Evolutionary conservation across 768 basidiomycete species (phyloP), one percentile per base, ranked within the genome.

Genomic region (Mycena galopus): DNA sequence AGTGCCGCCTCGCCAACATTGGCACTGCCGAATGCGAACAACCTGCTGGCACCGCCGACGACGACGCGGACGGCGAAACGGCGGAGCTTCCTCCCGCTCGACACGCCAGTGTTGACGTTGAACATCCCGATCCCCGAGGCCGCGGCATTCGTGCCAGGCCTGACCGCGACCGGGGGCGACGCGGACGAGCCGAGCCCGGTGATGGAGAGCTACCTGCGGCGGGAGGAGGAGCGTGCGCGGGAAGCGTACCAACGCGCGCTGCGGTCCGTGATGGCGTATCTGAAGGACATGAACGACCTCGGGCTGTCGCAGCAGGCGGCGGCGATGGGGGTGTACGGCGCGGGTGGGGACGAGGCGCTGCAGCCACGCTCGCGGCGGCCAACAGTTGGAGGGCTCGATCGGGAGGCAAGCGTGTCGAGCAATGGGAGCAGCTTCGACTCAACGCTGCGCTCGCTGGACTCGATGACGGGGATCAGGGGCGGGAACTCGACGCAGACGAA

Each of bases 231-330:
- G 71, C 86, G 91, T 35, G 88, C 86, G 21, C 87, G 90, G 33
- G 93, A 94, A 77, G 87, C 90, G 33, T 93, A 93, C 79, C 91
- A 90, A 77, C 88, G 94, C 53, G 96, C 95, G 35, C 86, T 99
- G 63, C 90, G 94, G 66, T 94, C 94, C 12, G 91, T 99, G 21
- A 97, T 99, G 93, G 95, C 96, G 9, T 99, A 99, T 81, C 88
- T 99, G 23, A 91, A 92, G 77, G 98, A 99, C 77, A 93, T 99
- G 91, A 93, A 96, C 78, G 98, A 99, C 78, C 86, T 99, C 33
- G 92, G 92, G 21, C 81, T 91, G 75, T 88, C 91, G 23, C 93
- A 92, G 77, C 92, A 92, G 77, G 78, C 83, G 19, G 85, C 87
- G 68, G 81, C 87, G 14, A 72, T 90, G 76, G 90, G 90, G 67